Evolutionary conservation across 768 basidiomycete genomes (phyloP), one percentile per base, ranked within the genome.

Genomic region (Mycena rosella): DNA sequence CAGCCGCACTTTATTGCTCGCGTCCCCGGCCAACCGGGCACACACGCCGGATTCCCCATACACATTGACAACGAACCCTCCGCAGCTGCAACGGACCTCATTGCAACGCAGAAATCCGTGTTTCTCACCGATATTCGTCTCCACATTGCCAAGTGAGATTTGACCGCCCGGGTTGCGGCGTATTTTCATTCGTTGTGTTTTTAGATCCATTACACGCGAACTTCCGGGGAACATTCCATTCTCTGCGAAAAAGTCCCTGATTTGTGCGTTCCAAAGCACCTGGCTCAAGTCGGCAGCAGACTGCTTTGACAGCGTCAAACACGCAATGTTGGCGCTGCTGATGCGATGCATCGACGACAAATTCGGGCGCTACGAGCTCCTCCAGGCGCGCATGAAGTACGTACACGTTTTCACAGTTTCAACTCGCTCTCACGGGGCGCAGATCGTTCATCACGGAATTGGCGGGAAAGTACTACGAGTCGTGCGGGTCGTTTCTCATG

Each of bases 331-430:
- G 5, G 72, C 74, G 20, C 69, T 78, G 38, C 55, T 78, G 15
- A 65, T 83, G 5, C 64, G 76, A 15, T 74, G 78, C 15, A 67
- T 83, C 30, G 63, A 74, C 8, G 60, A 66, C 2, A 78, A 80
- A 55, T 89, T 87, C 64, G 79, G 79, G 3, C 78, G 79, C 6
- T 87, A 85, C 62, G 75, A 63, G 18, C 40, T 72, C 14, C 78
- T 87, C 0, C 73, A 79, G 49, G 63, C 66, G 6, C 64, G 77
- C 57, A 68, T 86, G 24, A 76, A 71, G 86, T 86, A 65, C 13
- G 78, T 76, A n/a, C n/a, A n/a, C n/a, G n/a, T 56, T 34, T 34
- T 6, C 53, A 13, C 15, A 1, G 15, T 20, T 45, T 18, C 38
- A 52, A 29, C 24, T 38, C 22, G 2, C 24, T 52, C 22, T 42